Evolutionary conservation across 192 early-diverging fungal species (phyloP).

Genomic region (Dissophora globulifera): DNA sequence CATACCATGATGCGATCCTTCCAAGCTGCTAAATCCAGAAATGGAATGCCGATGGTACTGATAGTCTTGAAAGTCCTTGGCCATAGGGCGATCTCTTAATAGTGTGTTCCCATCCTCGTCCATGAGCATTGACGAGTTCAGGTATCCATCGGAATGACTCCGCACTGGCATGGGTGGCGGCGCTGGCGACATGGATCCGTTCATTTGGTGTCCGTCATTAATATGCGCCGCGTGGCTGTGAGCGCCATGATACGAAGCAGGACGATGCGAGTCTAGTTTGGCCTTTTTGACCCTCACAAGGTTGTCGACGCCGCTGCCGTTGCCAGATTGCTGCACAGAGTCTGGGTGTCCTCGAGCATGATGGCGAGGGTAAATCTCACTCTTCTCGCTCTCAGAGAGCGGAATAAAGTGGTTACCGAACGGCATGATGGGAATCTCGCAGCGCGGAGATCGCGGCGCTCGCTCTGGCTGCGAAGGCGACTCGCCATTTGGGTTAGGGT

Average conservation of each 20-base stretch:
- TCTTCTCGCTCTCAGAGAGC: neutral
- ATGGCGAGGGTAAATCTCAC: too few relatives aligned
- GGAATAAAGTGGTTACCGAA: conserved; percentile 24
- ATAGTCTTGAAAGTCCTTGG: neutral
- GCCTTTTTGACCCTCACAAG: conserved; percentile 1
- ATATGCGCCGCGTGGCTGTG: too few relatives aligned
- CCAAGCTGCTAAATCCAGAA: conserved; percentile 1
- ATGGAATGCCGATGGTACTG: conserved; percentile 22
- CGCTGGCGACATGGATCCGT: neutral
- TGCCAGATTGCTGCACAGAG: too few relatives aligned
- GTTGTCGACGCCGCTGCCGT: too few relatives aligned
- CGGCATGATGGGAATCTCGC: neutral
- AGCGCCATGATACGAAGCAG: neutral
- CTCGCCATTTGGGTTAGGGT: conserved; percentile 45
- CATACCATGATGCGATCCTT: neutral
- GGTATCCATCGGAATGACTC: conserved; percentile 16
- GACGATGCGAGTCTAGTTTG: neutral
- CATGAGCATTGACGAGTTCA: neutral
- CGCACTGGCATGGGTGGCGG: neutral
- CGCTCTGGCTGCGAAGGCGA: conserved; percentile 19
- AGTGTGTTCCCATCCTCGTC: conserved; percentile 11
- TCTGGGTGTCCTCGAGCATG: too few relatives aligned
- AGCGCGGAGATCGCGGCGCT: neutral
- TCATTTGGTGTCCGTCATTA: neutral
- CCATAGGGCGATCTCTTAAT: neutral